A percentile compares a stretch with the other conserved stretches of the same genome.
These are phyloP conservation scores for Fusarium sp. DNA, from an alignment of 2,329 filamentous ascomycete species.

Conservation along the genomic window DNA sequence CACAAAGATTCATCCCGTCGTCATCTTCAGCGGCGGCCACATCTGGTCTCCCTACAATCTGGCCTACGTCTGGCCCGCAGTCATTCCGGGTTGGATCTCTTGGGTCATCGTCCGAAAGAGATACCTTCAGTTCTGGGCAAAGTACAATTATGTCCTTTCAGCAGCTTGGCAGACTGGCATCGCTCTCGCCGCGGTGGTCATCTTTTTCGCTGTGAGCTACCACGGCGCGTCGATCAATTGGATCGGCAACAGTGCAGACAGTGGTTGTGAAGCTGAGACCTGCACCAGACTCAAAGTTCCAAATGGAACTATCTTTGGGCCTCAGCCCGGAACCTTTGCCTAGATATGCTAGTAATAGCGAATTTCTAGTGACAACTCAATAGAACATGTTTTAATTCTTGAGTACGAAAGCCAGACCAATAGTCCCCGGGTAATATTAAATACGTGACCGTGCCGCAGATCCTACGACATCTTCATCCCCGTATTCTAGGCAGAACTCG, in stretches of 20 bases:
- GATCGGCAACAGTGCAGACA: slow-evolving; percentile 56
- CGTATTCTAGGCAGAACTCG: not conserved
- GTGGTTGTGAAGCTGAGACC: slow-evolving; percentile 44
- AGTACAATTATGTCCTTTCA: slow-evolving; percentile 62
- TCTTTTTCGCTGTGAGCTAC: slow-evolving; percentile 62
- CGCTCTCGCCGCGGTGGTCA: slow-evolving; percentile 60
- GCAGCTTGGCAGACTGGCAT: slow-evolving; percentile 59
- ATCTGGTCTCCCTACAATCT: slow-evolving; percentile 60
- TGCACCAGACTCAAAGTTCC: slow-evolving; percentile 41
- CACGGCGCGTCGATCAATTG: slow-evolving; percentile 53
- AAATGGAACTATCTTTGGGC: slow-evolving; percentile 49
- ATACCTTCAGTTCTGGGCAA: slow-evolving; percentile 62
- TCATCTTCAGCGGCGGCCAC: slow-evolving; percentile 56
- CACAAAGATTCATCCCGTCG: slow-evolving; percentile 58
- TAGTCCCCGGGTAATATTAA: not conserved
- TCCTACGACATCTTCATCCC: not conserved
- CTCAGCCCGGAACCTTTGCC: slow-evolving; percentile 33
- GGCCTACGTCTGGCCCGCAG: slow-evolving; percentile 59
- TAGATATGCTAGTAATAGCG: not conserved
- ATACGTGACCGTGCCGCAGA: not conserved
- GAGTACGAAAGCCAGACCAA: not conserved
- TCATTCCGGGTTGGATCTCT: slow-evolving; percentile 60
- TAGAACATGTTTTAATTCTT: not conserved
- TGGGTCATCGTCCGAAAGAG: slow-evolving; percentile 60
- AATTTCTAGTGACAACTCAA: not conserved